Base-by-base conservation (phyloP, 73 alveolate genomes). In the Diophrys sp. region DNA sequence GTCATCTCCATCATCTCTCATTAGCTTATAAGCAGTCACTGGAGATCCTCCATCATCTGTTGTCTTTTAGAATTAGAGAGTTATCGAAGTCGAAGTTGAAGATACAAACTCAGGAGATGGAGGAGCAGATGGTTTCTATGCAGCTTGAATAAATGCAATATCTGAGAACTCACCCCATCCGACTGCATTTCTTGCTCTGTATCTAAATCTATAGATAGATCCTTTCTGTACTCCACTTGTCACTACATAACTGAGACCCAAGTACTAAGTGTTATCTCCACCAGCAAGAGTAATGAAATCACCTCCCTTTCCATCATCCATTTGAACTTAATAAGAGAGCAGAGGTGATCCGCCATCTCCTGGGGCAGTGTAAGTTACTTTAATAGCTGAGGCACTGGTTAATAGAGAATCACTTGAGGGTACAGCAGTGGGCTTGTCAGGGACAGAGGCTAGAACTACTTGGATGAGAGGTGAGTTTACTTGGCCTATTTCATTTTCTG, bases 121-220 rank as follows among this genome's bases (percentile, higher is more conserved):
- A 14, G 94, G 94, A 29, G 62, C 14, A 1, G 31, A 67, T 25
- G 94, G 94, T 30, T 31, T 56, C 0, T 31, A 0, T 0, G 94
- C 94, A 29, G 90, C 94, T 34, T 55, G 23, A 26, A 87, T 75
- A 57, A 67, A 87, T 1, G 84, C 54, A 31, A 55, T 67, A 25
- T 73, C 76, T n/a, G 90, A 80, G 90, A 80, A 87, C 14, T 33
- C 73, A 32, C 84, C 27, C 94, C 94, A 87, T 1, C 94, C 94
- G 1, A 78, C 76, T 24, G 76, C 78, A 34, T 87, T 87, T 69
- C 33, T 71, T 1, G 81, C 87, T 27, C 90, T 56, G 75, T 85
- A 85, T 73, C 89, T 71, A 68, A 85, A 62, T 56, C 93, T 85
- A 34, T 85, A 77, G 31, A 71, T 33, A 34, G 14, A 29, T 1